A percentile compares a stretch with the other conserved stretches of the same genome.
These are phyloP conservation scores for Leishmania tropica DNA, from an alignment of 208 protist genomes.

Conservation along the genomic window DNA sequence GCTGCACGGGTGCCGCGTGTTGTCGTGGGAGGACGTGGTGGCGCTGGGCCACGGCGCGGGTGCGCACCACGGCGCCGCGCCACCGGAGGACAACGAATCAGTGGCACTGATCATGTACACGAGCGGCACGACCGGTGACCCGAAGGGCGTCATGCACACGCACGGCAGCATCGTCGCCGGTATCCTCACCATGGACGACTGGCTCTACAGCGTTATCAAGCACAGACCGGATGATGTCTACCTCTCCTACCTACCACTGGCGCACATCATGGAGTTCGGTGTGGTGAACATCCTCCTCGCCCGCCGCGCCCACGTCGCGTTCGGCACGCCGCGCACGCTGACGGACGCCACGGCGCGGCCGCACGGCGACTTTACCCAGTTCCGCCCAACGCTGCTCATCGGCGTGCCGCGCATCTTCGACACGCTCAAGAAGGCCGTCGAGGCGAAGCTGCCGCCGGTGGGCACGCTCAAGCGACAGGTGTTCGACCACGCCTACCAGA, in stretches of 20 bases:
- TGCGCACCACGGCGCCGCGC: slow-evolving; percentile 9
- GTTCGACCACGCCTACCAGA: slow-evolving; percentile 75
- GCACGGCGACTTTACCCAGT: slow-evolving; percentile 84
- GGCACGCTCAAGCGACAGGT: slow-evolving; percentile 65
- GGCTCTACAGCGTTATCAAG: slow-evolving; percentile 29
- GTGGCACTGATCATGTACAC: slow-evolving; percentile 63
- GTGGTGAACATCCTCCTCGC: slow-evolving; percentile 75
- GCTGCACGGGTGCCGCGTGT: slow-evolving; percentile 25
- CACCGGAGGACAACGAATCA: slow-evolving; percentile 34
- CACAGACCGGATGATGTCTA: slow-evolving; percentile 54
- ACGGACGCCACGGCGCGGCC: slow-evolving; percentile 66
- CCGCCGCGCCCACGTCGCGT: slow-evolving; percentile 40
- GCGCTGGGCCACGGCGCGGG: slow-evolving; percentile 28
- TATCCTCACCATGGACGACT: slow-evolving; percentile 51
- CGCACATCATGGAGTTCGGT: slow-evolving; percentile 93
- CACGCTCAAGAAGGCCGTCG: slow-evolving; percentile 72
- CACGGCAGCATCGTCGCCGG: slow-evolving; percentile 70
- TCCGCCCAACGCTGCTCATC: slow-evolving; percentile 57
- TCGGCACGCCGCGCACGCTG: slow-evolving; percentile 77
- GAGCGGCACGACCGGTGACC: slow-evolving; percentile 89
- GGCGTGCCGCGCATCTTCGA: slow-evolving; percentile 90
- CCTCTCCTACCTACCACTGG: slow-evolving; percentile 90
- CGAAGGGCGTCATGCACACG: slow-evolving; percentile 90
- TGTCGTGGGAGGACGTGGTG: slow-evolving; percentile 63
- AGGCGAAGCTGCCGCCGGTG: slow-evolving; percentile 60